phyloP scores from a whole-genome alignment of 1,284 basidiomycete genomes.

The Ceratobasidium sp. region DNA sequence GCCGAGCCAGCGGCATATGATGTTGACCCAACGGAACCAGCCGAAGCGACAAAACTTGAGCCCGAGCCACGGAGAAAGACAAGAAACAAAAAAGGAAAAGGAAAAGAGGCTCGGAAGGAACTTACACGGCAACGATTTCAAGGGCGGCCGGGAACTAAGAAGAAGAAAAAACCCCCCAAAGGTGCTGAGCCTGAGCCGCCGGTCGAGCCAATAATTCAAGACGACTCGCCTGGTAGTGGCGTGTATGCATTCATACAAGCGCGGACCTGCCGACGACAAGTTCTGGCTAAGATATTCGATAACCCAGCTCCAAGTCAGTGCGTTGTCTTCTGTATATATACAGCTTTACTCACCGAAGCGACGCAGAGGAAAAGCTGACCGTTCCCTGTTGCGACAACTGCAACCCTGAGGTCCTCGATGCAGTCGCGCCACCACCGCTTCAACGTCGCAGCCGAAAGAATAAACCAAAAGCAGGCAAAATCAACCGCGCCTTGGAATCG shows the following conservation, averaged over 20 bases:
- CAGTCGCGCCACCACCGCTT: slow-evolving; percentile 2
- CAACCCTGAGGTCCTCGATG: neutral
- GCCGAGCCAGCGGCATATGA: slow-evolving; percentile 29
- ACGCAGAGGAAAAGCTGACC: neutral
- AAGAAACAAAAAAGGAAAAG: neutral
- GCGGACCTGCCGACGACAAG: neutral
- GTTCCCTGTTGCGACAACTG: slow-evolving; percentile 26
- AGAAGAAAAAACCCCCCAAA: neutral
- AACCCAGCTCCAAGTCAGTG: slow-evolving; percentile 12
- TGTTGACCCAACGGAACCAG: slow-evolving; percentile 23
- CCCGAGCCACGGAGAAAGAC: neutral
- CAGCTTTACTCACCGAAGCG: neutral
- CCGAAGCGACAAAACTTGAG: neutral
- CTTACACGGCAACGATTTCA: neutral
- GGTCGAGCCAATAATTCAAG: neutral
- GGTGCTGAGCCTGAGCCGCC: slow-evolving; percentile 1
- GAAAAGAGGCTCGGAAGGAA: neutral
- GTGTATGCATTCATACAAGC: slow-evolving; percentile 25
- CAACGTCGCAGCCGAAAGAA: neutral
- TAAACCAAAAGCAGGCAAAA: slow-evolving; percentile 3
- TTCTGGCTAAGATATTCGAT: slow-evolving; percentile 1
- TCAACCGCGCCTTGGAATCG: neutral
- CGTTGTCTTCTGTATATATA: neutral
- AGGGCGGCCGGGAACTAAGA: slow-evolving; percentile 4
- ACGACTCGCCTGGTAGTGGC: slow-evolving; percentile 10